Conservation (phyloP, 1,284 basidiomycete species). For the Cryptococcus neoformans region DNA sequence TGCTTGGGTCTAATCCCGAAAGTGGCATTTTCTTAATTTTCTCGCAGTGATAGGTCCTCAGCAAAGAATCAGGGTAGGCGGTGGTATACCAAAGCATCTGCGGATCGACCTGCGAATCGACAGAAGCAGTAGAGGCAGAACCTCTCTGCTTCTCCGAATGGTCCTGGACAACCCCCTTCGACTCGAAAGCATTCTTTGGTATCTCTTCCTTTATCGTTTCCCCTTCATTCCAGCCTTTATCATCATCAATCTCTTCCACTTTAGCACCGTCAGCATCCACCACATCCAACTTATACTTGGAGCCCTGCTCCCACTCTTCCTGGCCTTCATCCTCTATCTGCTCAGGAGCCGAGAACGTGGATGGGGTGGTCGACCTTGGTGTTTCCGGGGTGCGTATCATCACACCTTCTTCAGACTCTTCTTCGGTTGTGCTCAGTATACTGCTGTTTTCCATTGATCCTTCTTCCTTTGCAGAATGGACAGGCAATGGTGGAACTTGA, state of each 20-base stretch:
- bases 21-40: constrained; percentile 90
- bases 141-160: no score
- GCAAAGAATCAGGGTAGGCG: constrained; percentile 63
- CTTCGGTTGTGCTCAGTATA: constrained; percentile 2
- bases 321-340: no score
- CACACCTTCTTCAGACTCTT: constrained; percentile 12
- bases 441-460: neutral
- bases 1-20: constrained; percentile 79
- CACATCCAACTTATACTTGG: constrained; percentile 27
- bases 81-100: constrained; percentile 60
- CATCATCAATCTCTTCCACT: constrained; percentile 8
- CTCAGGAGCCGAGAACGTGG: no score
- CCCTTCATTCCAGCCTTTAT: no score
- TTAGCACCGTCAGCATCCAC: constrained; percentile 31
- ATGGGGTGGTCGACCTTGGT: neutral
- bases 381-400: constrained; percentile 10
- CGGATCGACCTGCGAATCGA: constrained; percentile 18
- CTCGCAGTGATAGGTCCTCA: constrained; percentile 91
- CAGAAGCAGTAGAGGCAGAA: neutral
- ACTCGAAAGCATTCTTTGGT: no score
- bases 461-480: constrained; percentile 9
- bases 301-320: no score
- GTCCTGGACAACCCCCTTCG: no score
- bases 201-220: no score
- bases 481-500: constrained; percentile 55